phyloP scores from a whole-genome alignment of 208 protist genomes.

The Trypanosoma lewisi region DNA sequence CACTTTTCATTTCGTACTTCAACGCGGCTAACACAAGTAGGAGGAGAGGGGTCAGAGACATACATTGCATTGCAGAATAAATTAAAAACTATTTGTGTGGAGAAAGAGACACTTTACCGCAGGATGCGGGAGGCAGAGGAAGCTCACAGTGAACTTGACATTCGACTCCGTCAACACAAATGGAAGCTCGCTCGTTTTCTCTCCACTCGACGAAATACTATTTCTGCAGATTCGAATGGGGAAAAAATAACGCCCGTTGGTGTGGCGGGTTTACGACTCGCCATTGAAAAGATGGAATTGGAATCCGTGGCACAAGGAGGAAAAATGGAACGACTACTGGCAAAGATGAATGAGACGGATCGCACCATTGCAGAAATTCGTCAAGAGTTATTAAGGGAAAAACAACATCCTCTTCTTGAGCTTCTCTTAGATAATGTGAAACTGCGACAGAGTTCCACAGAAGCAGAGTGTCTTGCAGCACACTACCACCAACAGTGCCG shows the following conservation, averaged over 20 bases:
- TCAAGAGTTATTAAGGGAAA: conserved; percentile 49
- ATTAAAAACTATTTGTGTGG: conserved; percentile 48
- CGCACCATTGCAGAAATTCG: conserved; percentile 42
- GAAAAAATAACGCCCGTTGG: conserved; percentile 39
- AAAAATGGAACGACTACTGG: conserved; percentile 34
- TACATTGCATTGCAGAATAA: conserved; percentile 57
- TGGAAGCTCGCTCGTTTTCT: conserved; percentile 75
- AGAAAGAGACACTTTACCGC: conserved; percentile 72
- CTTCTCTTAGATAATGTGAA: conserved; percentile 73
- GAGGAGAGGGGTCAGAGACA: conserved; percentile 19
- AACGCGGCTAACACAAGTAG: conserved; percentile 11
- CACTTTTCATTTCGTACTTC: not conserved
- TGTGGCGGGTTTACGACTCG: conserved; percentile 53
- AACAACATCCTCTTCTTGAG: conserved; percentile 59
- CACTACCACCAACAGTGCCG: conserved; percentile 80
- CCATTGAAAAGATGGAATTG: conserved; percentile 51
- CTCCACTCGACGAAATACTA: conserved; percentile 27
- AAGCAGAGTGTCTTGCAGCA: conserved; percentile 80
- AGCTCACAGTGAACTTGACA: conserved; percentile 49
- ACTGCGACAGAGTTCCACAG: conserved; percentile 68
- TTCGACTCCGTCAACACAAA: conserved; percentile 61
- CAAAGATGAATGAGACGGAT: conserved; percentile 52
- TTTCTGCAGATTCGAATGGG: not conserved
- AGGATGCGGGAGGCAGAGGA: conserved; percentile 68
- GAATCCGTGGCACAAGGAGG: conserved; percentile 34